Base-by-base conservation (phyloP, 2,329 filamentous ascomycete species). In the Eutypella sp. region DNA sequence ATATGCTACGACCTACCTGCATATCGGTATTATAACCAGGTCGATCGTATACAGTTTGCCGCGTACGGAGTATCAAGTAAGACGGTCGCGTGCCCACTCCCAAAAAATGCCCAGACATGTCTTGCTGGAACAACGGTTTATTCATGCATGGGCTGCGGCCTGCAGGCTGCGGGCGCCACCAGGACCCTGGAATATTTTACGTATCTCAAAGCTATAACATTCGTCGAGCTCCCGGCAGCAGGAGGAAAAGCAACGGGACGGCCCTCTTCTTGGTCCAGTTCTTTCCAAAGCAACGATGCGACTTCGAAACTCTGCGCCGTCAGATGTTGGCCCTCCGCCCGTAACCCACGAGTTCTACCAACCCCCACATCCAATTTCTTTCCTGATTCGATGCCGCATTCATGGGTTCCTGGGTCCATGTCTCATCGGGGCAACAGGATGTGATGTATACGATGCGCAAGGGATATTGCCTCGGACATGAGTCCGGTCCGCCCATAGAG, bases 131-230 rank as follows among this genome's bases (percentile, higher is more conserved):
- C 19, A 13, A 39, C 19, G 9, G 16, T 13, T 39, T 8, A 16
- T 34, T 34, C 31, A 39, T 15, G 20, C 10, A 20, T 22, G 20
- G 36, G 13, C 9, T 39, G n/a, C 27, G 24, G 29, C 27, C 33
- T 9, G 23, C 38, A 42, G 20, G 22, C 19, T 40, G 20, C 34
- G 39, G 36, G 44, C 33, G 25, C 47, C 37, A 47, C 46, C 25
- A 40, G 29, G 49, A 42, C 24, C 42, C 44, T 47, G 37, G 46
- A 51, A 51, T 47, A 41, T 47, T 51, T 61, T 58, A 60, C 59
- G 57, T 61, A 60, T 50, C 47, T 43, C 38, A 36, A 56, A 55
- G 27, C 49, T 44, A 47, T 55, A 33, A 53, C 41, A 59, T 60
- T 56, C 51, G 53, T 51, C 49, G 23, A 43, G 44, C 47, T n/a